Percentiles rank a stretch among this genome's conserved stretches.
phyloP scores from a whole-genome alignment of 192 early-diverging fungal genomes.

The Coemansia sp. region DNA sequence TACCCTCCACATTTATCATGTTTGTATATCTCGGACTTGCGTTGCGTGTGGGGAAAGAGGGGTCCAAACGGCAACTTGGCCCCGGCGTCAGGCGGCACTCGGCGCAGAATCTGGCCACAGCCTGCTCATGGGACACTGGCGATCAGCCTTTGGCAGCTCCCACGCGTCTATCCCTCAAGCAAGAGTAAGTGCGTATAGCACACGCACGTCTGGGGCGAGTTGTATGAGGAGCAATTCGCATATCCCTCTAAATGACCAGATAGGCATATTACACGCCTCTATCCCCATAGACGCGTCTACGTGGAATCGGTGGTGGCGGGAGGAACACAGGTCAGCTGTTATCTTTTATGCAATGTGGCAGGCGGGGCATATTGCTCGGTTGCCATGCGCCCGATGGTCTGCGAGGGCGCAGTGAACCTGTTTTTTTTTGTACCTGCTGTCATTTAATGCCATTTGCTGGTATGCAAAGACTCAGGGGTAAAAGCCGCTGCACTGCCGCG shows the following conservation, averaged over 20 bases:
- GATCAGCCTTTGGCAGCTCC: slow-evolving; percentile 1
- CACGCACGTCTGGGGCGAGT: not conserved
- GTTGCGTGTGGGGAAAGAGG: not conserved
- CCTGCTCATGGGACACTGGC: slow-evolving; percentile 1
- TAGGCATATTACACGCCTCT: slow-evolving; percentile 1
- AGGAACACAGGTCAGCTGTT: slow-evolving; percentile 2
- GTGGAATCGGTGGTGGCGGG: slow-evolving; percentile 7
- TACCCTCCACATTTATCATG: not conserved
- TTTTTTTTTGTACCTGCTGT: not conserved
- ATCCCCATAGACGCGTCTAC: slow-evolving; percentile 5
- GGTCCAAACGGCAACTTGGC: not conserved
- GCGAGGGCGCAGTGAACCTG: slow-evolving; percentile 3
- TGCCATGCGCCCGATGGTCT: slow-evolving; percentile 7
- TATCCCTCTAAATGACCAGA: not conserved
- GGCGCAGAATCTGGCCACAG: not conserved
- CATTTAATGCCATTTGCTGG: not conserved
- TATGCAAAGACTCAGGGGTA: not conserved
- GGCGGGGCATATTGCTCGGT: slow-evolving; percentile 3
- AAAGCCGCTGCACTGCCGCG: not conserved
- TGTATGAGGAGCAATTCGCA: not conserved
- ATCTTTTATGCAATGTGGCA: slow-evolving; percentile 1
- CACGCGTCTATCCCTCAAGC: not conserved
- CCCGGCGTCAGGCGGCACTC: not conserved
- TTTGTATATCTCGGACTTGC: not conserved
- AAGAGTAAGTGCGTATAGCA: not conserved